phyloP scores from a whole-genome alignment of 1,284 basidiomycete genomes.

The Ceratobasidium theobromae region DNA sequence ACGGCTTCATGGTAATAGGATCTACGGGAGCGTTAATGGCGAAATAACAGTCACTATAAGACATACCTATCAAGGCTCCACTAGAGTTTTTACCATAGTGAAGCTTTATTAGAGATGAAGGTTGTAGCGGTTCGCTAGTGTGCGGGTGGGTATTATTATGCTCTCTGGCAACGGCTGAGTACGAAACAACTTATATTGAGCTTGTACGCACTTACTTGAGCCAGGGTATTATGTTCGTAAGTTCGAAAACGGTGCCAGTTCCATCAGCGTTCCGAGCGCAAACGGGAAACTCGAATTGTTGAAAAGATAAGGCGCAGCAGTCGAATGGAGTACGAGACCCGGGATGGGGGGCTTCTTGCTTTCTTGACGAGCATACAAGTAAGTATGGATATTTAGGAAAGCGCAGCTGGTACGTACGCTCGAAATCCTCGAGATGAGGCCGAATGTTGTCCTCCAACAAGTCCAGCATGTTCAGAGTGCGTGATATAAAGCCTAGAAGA shows the following conservation, averaged over 20 bases:
- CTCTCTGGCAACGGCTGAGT: constrained; percentile 50
- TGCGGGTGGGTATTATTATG: constrained; percentile 82
- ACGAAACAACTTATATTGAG: constrained; percentile 25
- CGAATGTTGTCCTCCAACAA: constrained; percentile 69
- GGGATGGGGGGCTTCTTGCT: constrained; percentile 62
- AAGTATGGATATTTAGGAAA: not conserved
- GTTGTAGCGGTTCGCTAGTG: constrained; percentile 76
- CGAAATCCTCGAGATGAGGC: constrained; percentile 70
- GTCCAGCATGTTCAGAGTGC: constrained; percentile 77
- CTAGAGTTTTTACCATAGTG: constrained; percentile 82
- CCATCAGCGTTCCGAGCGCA: constrained; percentile 79
- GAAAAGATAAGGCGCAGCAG: constrained; percentile 89
- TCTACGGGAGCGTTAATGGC: constrained; percentile 51
- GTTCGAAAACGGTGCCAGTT: constrained; percentile 79
- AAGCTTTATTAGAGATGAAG: constrained; percentile 82
- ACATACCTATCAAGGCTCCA: constrained; percentile 56
- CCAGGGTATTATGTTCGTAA: constrained; percentile 90
- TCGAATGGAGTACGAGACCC: constrained; percentile 77
- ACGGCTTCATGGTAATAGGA: constrained; percentile 90
- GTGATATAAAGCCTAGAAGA: constrained; percentile 65
- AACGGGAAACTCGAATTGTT: constrained; percentile 87
- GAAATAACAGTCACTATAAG: not conserved
- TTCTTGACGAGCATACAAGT: constrained; percentile 48
- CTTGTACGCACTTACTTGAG: constrained; percentile 64
- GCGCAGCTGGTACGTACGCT: constrained; percentile 63